A percentile compares a stretch with the other conserved stretches of the same genome.
Conservation (phyloP, 495 filamentous ascomycete genomes). For the Talaromyces adpressus region DNA sequence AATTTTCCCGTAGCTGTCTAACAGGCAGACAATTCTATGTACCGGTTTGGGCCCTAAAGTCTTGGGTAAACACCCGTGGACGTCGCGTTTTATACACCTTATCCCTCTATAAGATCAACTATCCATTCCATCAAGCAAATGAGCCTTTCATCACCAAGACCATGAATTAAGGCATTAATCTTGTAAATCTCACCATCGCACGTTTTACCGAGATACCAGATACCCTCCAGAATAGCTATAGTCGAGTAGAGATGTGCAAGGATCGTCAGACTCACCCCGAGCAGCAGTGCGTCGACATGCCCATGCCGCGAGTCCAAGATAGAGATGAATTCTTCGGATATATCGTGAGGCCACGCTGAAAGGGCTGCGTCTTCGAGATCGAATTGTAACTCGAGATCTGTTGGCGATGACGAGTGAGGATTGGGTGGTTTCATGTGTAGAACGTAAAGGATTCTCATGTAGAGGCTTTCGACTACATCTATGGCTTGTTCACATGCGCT, state of each 20-base stretch:
- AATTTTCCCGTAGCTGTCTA: too few relatives aligned
- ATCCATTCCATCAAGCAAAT: conserved; percentile 15
- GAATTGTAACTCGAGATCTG: conserved; percentile 15
- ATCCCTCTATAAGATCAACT: conserved; percentile 4
- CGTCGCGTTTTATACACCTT: not conserved
- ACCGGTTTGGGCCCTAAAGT: too few relatives aligned
- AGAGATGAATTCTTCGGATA: conserved; percentile 15
- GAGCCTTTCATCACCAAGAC: not conserved
- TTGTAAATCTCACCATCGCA: conserved; percentile 18
- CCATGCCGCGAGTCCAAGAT: conserved; percentile 13
- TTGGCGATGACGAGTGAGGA: conserved; percentile 7
- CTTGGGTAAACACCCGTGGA: too few relatives aligned
- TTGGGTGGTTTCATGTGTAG: conserved; percentile 12
- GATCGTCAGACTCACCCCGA: conserved; percentile 9
- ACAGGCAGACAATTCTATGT: too few relatives aligned
- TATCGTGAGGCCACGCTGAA: conserved; percentile 15
- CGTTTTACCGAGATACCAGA: conserved; percentile 10
- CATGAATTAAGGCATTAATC: conserved; percentile 10
- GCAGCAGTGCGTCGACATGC: not conserved
- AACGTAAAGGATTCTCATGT: conserved; percentile 22
- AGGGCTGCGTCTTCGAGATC: conserved; percentile 26
- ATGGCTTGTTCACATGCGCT: conserved; percentile 9
- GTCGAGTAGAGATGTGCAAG: conserved; percentile 22
- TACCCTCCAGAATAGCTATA: conserved; percentile 12
- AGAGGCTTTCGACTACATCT: conserved; percentile 23